Evolutionary conservation across 345 rosid species (phyloP), one percentile per base, ranked within the genome.

Genomic region (Hirschfeldia incana): DNA sequence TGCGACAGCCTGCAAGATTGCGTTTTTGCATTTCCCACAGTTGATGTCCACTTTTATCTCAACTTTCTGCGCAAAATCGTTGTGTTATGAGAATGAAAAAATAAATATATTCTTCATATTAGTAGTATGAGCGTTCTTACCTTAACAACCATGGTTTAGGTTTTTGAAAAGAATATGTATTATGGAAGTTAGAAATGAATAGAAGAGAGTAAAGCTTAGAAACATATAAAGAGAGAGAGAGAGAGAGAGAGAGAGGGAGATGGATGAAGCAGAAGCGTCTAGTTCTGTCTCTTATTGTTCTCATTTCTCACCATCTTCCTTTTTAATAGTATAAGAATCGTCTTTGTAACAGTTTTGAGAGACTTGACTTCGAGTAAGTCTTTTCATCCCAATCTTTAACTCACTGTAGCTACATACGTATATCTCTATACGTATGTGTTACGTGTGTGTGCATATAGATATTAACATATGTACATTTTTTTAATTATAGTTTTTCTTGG

Each of bases 31-130:
- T 80, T 76, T 76, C 65, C 42, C 73, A 7, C 83, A 80, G 44
- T 80, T 68, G 73, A 80, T 76, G 28, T 80, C 77, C 69, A 80
- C 83, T 59, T 76, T 80, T 11, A 80, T 66, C 69, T 76, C 83
- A 0, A 80, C 17, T 59, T 76, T 76, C 83, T 80, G 73, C 74
- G 60, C 82, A 67, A 73, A 73, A 59, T 27, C 6, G 0, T 32
- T 70, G 16, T 26, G 67, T 57, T 63, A 69, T 33, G 26, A 36
- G 8, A 49, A 3, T 3, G 2, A 8, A 67, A 9, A 72, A 6
- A 44, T 2, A 1, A 46, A 12, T 6, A 37, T 57, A 1, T 2
- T 21, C 11, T 32, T 36, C 4, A 9, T 34, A 15, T 30, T 11
- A 42, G 61, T 74, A 53, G 62, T 55, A 63, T 64, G 73, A 33